Evolutionary conservation across 208 protist species (phyloP).

Genomic region (Crithidia sp.): DNA sequence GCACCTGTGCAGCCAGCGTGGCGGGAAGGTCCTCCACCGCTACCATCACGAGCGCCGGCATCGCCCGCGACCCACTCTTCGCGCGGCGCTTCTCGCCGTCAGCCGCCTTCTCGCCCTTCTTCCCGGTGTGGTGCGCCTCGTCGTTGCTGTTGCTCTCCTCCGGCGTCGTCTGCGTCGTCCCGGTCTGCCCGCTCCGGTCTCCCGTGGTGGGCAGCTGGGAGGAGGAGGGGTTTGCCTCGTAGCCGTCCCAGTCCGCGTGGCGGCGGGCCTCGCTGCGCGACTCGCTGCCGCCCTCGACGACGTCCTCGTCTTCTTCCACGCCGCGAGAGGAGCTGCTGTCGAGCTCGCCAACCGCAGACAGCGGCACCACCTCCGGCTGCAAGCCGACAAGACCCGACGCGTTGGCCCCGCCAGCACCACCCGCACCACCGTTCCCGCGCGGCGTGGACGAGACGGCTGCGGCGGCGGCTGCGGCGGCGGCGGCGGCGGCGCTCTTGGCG

Average conservation of each 20-base stretch:
- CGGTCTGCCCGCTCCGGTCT: neutral
- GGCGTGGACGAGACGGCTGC: neutral
- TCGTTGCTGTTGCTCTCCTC: neutral
- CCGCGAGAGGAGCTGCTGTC: slow-evolving; percentile 37
- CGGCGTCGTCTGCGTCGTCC: neutral
- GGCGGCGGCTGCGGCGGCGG: slow-evolving; percentile 6
- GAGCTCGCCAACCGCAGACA: slow-evolving; percentile 33
- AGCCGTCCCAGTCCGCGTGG: slow-evolving; percentile 2
- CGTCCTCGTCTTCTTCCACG: slow-evolving; percentile 25
- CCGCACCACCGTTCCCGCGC: neutral
- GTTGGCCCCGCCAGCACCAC: neutral
- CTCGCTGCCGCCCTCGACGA: neutral
- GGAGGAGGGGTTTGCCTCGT: slow-evolving; percentile 16
- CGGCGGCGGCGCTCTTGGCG: slow-evolving; percentile 11
- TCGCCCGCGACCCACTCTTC: neutral
- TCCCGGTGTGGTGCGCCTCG: neutral
- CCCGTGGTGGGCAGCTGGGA: slow-evolving; percentile 11
- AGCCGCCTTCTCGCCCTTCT: neutral
- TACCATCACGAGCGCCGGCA: slow-evolving; percentile 37
- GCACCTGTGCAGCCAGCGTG: slow-evolving; percentile 28
- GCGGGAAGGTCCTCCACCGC: slow-evolving; percentile 24
- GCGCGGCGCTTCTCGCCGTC: neutral
- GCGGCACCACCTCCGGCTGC: slow-evolving; percentile 20
- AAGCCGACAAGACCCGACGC: neutral
- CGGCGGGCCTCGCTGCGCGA: neutral